A percentile compares a stretch with the other conserved stretches of the same genome.
These are phyloP conservation scores for Auriscalpium vulgare DNA, from an alignment of 768 basidiomycete species.

Conservation along the genomic window DNA sequence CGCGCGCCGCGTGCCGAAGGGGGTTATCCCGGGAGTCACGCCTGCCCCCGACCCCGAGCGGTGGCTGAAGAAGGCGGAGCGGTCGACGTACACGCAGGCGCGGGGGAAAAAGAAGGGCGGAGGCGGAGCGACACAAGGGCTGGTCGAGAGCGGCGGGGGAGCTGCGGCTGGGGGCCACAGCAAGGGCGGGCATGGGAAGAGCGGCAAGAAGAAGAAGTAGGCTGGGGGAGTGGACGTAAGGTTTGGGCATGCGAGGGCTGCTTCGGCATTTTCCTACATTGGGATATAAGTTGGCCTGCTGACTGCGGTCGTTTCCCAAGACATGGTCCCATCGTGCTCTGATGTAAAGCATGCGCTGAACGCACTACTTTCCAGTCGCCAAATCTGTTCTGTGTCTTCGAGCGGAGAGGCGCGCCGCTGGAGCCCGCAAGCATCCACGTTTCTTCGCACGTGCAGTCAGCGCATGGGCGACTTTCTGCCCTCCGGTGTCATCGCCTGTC, in stretches of 20 bases:
- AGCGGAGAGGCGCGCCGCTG: neutral
- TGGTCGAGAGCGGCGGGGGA: conserved; percentile 29
- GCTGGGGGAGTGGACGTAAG: neutral
- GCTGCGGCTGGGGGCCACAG: conserved; percentile 24
- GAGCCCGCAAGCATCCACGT: neutral
- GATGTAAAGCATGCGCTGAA: neutral
- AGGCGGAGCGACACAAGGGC: conserved; percentile 66
- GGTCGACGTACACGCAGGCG: conserved; percentile 45
- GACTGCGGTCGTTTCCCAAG: neutral
- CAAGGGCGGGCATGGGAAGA: conserved; percentile 34
- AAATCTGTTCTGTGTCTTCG: neutral
- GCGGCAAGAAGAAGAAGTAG: conserved; percentile 66
- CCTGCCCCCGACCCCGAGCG: conserved; percentile 81
- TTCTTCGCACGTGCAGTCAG: neutral
- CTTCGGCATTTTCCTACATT: neutral
- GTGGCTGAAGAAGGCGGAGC: conserved; percentile 83
- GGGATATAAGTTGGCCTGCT: neutral
- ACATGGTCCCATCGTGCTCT: neutral
- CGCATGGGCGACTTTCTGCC: no score
- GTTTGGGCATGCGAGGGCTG: neutral
- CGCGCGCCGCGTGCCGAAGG: conserved; percentile 61
- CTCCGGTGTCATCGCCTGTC: neutral
- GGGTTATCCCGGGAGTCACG: conserved; percentile 72
- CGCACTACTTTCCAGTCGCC: neutral
- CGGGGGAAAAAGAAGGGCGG: conserved; percentile 48